Evolutionary conservation across 352 stramenopile species (phyloP).

Genomic region (Phytopythium cucurbitacearum): DNA sequence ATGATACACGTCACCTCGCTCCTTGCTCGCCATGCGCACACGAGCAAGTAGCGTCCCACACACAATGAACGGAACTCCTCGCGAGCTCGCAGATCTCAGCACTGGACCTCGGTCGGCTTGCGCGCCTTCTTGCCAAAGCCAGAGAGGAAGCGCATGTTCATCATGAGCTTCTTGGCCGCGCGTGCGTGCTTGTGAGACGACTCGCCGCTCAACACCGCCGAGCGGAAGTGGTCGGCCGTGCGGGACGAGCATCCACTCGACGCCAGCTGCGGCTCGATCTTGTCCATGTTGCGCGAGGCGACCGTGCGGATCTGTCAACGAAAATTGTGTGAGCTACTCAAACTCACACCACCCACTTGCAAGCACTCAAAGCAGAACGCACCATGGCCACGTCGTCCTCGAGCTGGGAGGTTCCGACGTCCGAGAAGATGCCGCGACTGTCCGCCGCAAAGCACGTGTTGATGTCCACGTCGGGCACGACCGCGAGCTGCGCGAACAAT

Average conservation of each 20-base stretch:
- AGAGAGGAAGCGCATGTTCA: constrained; percentile 77
- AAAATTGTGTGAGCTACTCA: not conserved
- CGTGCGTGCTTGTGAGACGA: constrained; percentile 45
- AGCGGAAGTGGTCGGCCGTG: constrained; percentile 51
- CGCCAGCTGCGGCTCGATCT: constrained; percentile 66
- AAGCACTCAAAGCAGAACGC: constrained; percentile 3
- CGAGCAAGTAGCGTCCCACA: not conserved
- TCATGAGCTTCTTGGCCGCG: constrained; percentile 56
- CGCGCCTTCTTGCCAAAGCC: constrained; percentile 55
- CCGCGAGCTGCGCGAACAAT: constrained; percentile 72
- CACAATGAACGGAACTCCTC: no score
- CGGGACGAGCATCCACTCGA: constrained; percentile 31
- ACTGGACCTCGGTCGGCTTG: constrained; percentile 29
- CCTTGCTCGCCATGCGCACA: not conserved
- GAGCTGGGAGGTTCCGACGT: constrained; percentile 50
- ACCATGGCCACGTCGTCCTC: constrained; percentile 54
- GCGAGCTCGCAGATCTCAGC: not conserved
- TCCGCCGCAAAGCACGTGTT: constrained; percentile 74
- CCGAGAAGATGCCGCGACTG: constrained; percentile 67
- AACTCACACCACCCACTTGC: no score
- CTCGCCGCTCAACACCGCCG: constrained; percentile 30
- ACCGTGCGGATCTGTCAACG: constrained; percentile 55
- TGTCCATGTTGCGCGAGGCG: constrained; percentile 65
- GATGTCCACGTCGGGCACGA: constrained; percentile 55
- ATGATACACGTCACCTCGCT: not conserved